Percentiles rank a stretch among this genome's conserved stretches.
Evolutionary conservation across 345 rosid species (phyloP).

Genomic region (Clausena lansium): DNA sequence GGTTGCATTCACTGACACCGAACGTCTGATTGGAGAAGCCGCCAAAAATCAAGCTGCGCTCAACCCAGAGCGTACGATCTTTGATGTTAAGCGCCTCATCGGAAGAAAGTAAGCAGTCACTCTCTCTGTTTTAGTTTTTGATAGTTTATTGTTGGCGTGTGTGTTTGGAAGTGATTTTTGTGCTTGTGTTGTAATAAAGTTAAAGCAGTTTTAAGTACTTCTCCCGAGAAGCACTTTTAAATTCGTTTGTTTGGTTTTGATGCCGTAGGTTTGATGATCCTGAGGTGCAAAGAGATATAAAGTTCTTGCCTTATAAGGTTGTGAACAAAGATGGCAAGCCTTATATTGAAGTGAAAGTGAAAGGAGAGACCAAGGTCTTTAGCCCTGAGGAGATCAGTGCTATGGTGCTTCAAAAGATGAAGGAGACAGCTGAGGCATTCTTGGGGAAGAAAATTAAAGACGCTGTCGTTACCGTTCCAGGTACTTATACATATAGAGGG

Average conservation of each 20-base stretch:
- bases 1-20: conserved; percentile 65
- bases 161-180: neutral
- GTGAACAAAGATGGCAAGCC: conserved; percentile 42
- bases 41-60: conserved; percentile 60
- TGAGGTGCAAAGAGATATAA: conserved; percentile 52
- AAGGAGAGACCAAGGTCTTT: conserved; percentile 50
- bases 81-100: conserved; percentile 52
- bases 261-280: conserved; percentile 35
- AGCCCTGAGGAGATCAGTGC: conserved; percentile 68
- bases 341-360: conserved; percentile 36
- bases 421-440: conserved; percentile 54
- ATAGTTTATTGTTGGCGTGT: no score
- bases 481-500: neutral
- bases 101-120: conserved; percentile 32
- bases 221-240: neutral
- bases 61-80: conserved; percentile 50
- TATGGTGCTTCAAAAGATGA: conserved; percentile 58
- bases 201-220: neutral
- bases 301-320: conserved; percentile 54
- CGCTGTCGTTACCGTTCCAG: conserved; percentile 61
- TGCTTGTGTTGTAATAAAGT: no score
- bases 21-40: conserved; percentile 67
- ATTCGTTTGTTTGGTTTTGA: neutral
- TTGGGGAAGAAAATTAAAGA: conserved; percentile 51
- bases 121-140: neutral